Evolutionary conservation across 331 rosid species (phyloP).

Genomic region (Cydonia oblonga): DNA sequence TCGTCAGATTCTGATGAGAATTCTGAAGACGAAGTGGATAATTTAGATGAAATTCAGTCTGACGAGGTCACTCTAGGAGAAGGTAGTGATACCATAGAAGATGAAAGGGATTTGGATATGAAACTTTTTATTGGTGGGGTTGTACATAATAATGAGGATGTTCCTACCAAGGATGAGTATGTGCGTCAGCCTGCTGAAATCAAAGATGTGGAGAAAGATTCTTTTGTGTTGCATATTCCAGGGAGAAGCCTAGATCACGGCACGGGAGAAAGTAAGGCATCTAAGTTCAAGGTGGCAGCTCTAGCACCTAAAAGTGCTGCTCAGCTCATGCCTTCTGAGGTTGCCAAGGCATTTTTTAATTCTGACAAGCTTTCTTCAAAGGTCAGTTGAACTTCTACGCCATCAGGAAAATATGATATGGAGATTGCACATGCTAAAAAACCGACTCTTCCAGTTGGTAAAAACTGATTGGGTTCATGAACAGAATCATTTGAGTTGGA

Average conservation of each 20-base stretch:
- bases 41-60: conserved; percentile 52
- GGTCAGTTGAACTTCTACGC: conserved; percentile 42
- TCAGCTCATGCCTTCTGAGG: conserved; percentile 93
- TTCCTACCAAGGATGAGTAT: conserved; percentile 60
- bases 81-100: conserved; percentile 41
- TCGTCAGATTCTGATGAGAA: conserved; percentile 41
- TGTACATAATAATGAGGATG: conserved; percentile 72
- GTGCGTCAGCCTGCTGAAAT: conserved; percentile 82
- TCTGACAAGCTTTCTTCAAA: conserved; percentile 77
- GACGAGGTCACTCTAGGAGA: conserved; percentile 60
- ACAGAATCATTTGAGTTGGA: neutral
- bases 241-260: conserved; percentile 49
- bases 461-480: neutral
- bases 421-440: neutral
- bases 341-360: conserved; percentile 81
- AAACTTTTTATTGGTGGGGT: conserved; percentile 84
- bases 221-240: conserved; percentile 71
- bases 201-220: conserved; percentile 62
- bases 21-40: conserved; percentile 50
- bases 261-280: conserved; percentile 38
- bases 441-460: neutral
- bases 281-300: conserved; percentile 72
- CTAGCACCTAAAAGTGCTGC: conserved; percentile 71
- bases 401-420: neutral
- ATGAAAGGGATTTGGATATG: conserved; percentile 74